A percentile compares a stretch with the other conserved stretches of the same genome.
These are phyloP conservation scores for Cryptococcus hybrid DNA, from an alignment of 1,284 basidiomycete genomes.

Conservation along the genomic window DNA sequence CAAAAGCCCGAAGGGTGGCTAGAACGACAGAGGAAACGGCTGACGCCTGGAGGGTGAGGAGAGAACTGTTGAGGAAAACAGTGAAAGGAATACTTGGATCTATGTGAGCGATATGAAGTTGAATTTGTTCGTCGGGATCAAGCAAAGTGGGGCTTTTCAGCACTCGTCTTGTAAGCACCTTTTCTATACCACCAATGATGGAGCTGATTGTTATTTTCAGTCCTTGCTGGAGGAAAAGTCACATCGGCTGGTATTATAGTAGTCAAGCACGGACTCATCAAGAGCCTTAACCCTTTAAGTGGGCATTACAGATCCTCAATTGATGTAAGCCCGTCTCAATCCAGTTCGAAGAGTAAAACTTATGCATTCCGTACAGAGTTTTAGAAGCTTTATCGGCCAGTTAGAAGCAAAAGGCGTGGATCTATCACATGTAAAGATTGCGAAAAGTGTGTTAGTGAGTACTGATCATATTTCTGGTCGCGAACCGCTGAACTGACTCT, in stretches of 20 bases:
- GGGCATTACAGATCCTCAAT: constrained; percentile 65
- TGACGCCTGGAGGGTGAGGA: constrained; percentile 57
- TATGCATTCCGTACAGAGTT: constrained; percentile 54
- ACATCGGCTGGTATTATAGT: constrained; percentile 67
- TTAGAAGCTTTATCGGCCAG: constrained; percentile 61
- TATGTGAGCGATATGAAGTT: constrained; percentile 57
- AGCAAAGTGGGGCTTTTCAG: constrained; percentile 55
- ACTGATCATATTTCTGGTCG: too few relatives aligned
- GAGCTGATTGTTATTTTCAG: constrained; percentile 23
- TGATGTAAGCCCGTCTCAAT: constrained; percentile 46
- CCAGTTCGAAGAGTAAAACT: background rate
- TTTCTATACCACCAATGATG: constrained; percentile 46
- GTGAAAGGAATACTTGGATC: constrained; percentile 65
- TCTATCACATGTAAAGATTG: constrained; percentile 61
- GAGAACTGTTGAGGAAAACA: constrained; percentile 62
- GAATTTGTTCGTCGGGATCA: constrained; percentile 47
- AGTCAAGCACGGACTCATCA: constrained; percentile 64
- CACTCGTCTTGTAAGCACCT: constrained; percentile 59
- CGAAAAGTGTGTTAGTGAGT: constrained; percentile 55
- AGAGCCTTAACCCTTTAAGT: constrained; percentile 64
- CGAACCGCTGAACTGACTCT: background rate
- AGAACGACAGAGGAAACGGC: constrained; percentile 52
- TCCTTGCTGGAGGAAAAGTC: constrained; percentile 47
- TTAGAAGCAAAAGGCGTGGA: constrained; percentile 62
- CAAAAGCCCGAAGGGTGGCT: constrained; percentile 45